Conservation (phyloP, 495 filamentous ascomycete species). For the Podospora appendiculata region DNA sequence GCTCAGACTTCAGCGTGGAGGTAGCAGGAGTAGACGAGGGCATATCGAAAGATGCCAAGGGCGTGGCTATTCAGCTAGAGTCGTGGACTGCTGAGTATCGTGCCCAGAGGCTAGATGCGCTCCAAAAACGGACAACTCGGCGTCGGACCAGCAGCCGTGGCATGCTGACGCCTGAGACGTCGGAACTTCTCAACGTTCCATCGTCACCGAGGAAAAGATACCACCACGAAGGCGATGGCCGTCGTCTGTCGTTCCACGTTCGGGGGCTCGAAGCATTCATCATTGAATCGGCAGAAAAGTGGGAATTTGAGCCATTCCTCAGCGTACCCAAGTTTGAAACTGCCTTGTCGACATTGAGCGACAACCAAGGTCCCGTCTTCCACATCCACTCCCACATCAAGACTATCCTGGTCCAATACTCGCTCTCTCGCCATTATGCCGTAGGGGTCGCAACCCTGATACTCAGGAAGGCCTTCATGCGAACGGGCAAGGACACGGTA, state of each 20-base stretch:
- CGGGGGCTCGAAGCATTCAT: slow-evolving; percentile 82
- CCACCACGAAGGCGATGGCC: slow-evolving; percentile 64
- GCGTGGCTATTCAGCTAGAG: slow-evolving; percentile 78
- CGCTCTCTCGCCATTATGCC: slow-evolving; percentile 90
- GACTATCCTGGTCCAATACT: slow-evolving; percentile 78
- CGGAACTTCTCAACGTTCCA: slow-evolving; percentile 50
- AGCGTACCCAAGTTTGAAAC: slow-evolving; percentile 82
- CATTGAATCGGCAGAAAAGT: slow-evolving; percentile 74
- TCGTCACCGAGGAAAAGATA: slow-evolving; percentile 52
- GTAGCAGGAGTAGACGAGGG: slow-evolving; percentile 79
- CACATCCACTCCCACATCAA: slow-evolving; percentile 77
- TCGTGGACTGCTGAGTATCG: slow-evolving; percentile 89
- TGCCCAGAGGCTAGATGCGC: slow-evolving; percentile 61
- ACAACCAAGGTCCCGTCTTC: slow-evolving; percentile 76
- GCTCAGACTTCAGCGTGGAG: slow-evolving; percentile 81
- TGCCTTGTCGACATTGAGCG: slow-evolving; percentile 74
- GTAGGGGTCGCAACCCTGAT: slow-evolving; percentile 73
- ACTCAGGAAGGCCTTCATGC: slow-evolving; percentile 64
- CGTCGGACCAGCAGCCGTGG: slow-evolving; percentile 53
- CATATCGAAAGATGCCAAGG: slow-evolving; percentile 70
- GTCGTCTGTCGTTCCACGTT: slow-evolving; percentile 71
- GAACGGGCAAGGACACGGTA: slow-evolving; percentile 26
- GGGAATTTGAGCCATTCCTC: slow-evolving; percentile 80
- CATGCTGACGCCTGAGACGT: slow-evolving; percentile 47
- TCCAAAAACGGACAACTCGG: slow-evolving; percentile 41